Percentiles rank a stretch among this genome's conserved stretches.
Conservation (phyloP, 371 early-diverging fungal species). For the Mortierella polycephala region DNA sequence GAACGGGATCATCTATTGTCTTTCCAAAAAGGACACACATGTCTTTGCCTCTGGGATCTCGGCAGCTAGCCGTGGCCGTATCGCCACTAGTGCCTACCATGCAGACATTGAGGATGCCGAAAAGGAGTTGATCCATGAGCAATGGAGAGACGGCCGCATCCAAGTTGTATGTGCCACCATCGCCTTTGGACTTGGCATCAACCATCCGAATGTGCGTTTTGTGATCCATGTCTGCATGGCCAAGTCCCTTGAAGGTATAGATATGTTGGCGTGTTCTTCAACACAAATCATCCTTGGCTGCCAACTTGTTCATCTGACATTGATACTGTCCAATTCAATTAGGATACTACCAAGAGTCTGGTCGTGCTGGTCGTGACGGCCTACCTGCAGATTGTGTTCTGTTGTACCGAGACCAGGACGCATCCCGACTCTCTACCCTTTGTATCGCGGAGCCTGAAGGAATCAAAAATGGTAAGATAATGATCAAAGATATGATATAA, state of each 20-base stretch:
- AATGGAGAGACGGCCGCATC: conserved; percentile 75
- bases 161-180: conserved; percentile 90
- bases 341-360: conserved; percentile 93
- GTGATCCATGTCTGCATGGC: conserved; percentile 90
- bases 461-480: conserved; percentile 58
- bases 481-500: not conserved
- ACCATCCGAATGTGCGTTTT: conserved; percentile 87
- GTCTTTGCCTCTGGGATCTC: conserved; percentile 68
- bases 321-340: not conserved
- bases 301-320: not conserved
- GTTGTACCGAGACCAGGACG: conserved; percentile 79
- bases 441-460: conserved; percentile 75
- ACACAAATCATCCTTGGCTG: too few relatives aligned
- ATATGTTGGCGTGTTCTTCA: not conserved
- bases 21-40: conserved; percentile 83
- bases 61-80: conserved; percentile 59
- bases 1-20: conserved; percentile 90
- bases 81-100: conserved; percentile 80
- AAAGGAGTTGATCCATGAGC: conserved; percentile 74
- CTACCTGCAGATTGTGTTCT: conserved; percentile 77
- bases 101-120: conserved; percentile 82
- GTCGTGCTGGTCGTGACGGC: conserved; percentile 90
- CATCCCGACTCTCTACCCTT: conserved; percentile 67
- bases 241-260: conserved; percentile 79
- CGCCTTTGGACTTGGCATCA: conserved; percentile 93